Base-by-base conservation (phyloP, 2,329 filamentous ascomycete species). In the Aurifilum marmelostoma region DNA sequence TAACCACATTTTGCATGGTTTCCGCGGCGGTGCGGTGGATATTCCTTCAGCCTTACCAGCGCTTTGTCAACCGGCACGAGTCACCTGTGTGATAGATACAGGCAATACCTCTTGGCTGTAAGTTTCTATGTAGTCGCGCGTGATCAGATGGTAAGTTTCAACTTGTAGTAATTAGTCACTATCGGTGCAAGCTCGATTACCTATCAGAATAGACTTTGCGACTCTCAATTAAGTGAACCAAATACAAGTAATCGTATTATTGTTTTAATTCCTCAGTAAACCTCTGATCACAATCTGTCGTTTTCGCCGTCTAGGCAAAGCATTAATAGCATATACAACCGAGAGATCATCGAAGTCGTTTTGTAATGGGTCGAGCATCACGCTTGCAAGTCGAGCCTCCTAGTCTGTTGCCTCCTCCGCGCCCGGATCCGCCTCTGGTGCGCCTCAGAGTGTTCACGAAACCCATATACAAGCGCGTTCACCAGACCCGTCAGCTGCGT, bases 401-500 rank as follows among this genome's bases (percentile, higher is more conserved):
- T 65, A 12, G 12, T 11, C 32, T 56, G 41, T 47, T 7, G 54
- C 37, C 34, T 65, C 27, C 54, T 52, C 37, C 34, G 50, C n/a
- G 27, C 63, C 63, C 29, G 6, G 18, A 32, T 32, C 60, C 52
- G 63, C 41, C 66, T 67, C 52, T 47, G 66, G 16, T 67, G 68
- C 37, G 54, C 54, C 9, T 16, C 50, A 18, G 64, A 34, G 37
- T 69, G 68, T 27, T 69, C 68, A 12, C 66, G 54, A 21, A 71
- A 71, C 0, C 69, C 69, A 27, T 71, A 71, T 24, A 68, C 61
- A 16, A 71, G 27, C 27, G 69, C 66, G 32, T 71, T 71, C 24
- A 68, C 63, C 62, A 71, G 43, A 8, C 69, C 69, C 0, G 67
- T 68, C 11, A 71, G 62, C 63, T 71, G 69, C 7, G 69, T 71